Base-by-base conservation (phyloP, 2,329 filamentous ascomycete species). In the Chaetomiaceae sp. region DNA sequence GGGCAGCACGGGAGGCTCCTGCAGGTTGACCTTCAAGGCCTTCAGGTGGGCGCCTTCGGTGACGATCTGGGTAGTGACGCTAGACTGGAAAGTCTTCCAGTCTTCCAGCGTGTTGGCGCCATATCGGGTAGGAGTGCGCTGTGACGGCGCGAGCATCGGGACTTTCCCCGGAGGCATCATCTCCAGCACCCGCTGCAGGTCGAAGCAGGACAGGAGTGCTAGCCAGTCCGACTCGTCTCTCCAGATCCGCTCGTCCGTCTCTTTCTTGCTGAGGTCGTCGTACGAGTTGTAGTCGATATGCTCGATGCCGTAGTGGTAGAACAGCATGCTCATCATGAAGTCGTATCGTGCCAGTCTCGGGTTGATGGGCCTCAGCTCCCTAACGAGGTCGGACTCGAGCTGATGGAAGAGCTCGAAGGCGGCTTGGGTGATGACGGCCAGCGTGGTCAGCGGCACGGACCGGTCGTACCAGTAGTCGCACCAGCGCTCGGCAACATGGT, bases 351-450 rank as follows among this genome's bases (percentile, higher is more conserved):
- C 49, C 23, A 65, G 20, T 3, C 47, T 23, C 2, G 54, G 58
- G 19, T 48, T 20, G 6, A 38, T 17, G 3, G 31, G 42, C n/a
- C 59, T 53, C 4, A 69, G 39, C 1, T 56, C 51, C 34, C 47
- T 57, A 7, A 61, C 19, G 1, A 70, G 48, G 15, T 65, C 63
- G 22, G 52, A 37, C 47, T 68, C 65, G 39, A 67, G 59, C 27
- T 59, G 54, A 33, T 68, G 60, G 46, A 69, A 64, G n/a, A 68
- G 54, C 42, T 68, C 65, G 44, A 64, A 66, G 33, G 67, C 67
- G 7, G 63, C 65, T 42, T 69, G 67, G 17, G 66, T 69, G 25
- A 68, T 52, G 40, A 68, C 54, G 1, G 66, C 63, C 7, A 69
- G 58, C 2, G 59, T 63, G 34, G 59, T 52, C 12, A 64, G 56